Percentiles rank a stretch among this genome's conserved stretches.
Conservation (phyloP, 2,329 filamentous ascomycete species). For the Escovopsis sp. region DNA sequence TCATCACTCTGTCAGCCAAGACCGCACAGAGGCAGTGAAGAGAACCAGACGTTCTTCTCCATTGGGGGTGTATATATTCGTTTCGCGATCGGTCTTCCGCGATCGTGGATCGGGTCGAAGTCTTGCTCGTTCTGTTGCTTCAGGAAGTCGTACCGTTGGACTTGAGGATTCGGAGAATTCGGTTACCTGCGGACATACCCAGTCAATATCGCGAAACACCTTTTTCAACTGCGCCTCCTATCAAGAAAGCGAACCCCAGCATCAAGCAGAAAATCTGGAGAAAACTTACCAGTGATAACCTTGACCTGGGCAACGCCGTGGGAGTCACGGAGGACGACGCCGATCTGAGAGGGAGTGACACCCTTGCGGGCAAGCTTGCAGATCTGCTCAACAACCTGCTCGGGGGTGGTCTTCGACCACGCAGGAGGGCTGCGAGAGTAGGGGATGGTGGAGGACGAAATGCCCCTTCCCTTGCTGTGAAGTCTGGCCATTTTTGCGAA, state of each 20-base stretch:
- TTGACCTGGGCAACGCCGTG: conserved; percentile 98
- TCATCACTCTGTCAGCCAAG: conserved; percentile 85
- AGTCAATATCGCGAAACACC: conserved; percentile 20
- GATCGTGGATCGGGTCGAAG: conserved; percentile 7
- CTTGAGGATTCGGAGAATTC: conserved; percentile 99
- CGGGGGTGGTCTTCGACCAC: conserved; percentile 98
- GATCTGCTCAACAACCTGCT: conserved; percentile 98
- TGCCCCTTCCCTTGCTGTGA: conserved; percentile 99
- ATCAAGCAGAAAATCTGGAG: neutral
- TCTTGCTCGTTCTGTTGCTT: conserved; percentile 9
- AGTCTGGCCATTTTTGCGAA: conserved; percentile 76
- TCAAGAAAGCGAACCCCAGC: too few relatives aligned
- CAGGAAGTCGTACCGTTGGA: conserved; percentile 65
- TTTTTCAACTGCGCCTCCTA: neutral
- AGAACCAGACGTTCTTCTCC: conserved; percentile 10
- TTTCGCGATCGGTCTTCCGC: conserved; percentile 7
- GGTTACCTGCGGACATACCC: conserved; percentile 59
- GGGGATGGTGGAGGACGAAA: conserved; percentile 86
- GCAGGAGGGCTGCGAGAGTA: conserved; percentile 87
- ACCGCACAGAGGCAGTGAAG: conserved; percentile 70
- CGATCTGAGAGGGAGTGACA: conserved; percentile 95
- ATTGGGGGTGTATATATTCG: conserved; percentile 10
- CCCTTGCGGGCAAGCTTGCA: conserved; percentile 98
- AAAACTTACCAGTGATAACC: conserved; percentile 74
- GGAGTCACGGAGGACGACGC: conserved; percentile 94